Evolutionary conservation across 1,139 yeast genomes (phyloP), one percentile per base, ranked within the genome.

Genomic region (Magnusiomyces fungicola): DNA sequence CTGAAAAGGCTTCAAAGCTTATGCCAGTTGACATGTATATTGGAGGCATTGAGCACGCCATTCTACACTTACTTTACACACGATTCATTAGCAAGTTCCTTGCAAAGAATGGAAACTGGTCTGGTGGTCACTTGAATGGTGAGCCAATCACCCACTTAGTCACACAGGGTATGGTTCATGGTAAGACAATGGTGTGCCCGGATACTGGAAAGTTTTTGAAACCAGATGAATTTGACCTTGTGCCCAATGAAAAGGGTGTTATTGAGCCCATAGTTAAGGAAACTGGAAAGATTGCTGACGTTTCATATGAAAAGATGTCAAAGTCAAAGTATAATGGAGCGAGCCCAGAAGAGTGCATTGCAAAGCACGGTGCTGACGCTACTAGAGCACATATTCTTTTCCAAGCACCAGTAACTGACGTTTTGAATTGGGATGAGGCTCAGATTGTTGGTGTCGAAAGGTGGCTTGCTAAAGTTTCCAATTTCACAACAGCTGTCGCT

Each of bases 81-180:
- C 73, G 98, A 56, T 92, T 92, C 61, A 73, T 92, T 25, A 71
- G 94, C 34, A 92, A 92, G 61, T 88, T 90, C 58, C 66, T 92
- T 46, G 77, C 79, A 10, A 74, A 76, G 29, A 74, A 76, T 47
- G 65, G 78, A 40, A 74, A 81, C 73, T 78, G 82, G 79, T 69
- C 72, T 46, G 80, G 79, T 12, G 71, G 76, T 3, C 62, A 62
- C 16, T 60, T 70, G 46, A 69, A 69, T 12, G 87, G 86, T 33
- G 98, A 92, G 61, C 97, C 98, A 0, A 80, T 92, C 58, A 76
- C 70, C 49, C 78, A 77, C 53, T 71, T 92, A 40, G 81, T 92
- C 1, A 90, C 97, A 1, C 98, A 90, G 63, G 98, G 98, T 16
- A 92, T 92, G 98, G 98, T 92, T 3, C 97, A 90, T 57, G 97